phyloP scores from a whole-genome alignment of 2,329 filamentous ascomycete species.

The Tolypocladium ophioglossoides region DNA sequence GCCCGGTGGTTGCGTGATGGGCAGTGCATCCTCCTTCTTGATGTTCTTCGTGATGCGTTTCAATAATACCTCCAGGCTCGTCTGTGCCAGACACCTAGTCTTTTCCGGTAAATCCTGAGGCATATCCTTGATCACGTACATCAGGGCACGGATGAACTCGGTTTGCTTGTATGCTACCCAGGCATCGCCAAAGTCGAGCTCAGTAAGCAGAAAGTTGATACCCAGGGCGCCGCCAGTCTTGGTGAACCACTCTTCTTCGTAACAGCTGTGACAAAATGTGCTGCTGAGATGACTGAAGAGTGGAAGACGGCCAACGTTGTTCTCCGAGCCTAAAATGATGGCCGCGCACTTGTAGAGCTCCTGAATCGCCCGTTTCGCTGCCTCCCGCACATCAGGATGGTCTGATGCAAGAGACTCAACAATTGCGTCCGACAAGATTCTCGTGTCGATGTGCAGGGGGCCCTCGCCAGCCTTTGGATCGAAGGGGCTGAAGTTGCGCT shows the following conservation, averaged over 20 bases:
- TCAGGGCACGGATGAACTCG: slow-evolving; percentile 81
- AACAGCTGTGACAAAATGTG: slow-evolving; percentile 87
- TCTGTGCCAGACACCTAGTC: slow-evolving; percentile 72
- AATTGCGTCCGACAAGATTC: slow-evolving; percentile 78
- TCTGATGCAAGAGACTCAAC: slow-evolving; percentile 87
- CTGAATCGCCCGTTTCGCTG: slow-evolving; percentile 67
- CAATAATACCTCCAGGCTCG: slow-evolving; percentile 71
- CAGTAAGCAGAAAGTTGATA: slow-evolving; percentile 78
- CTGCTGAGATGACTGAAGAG: slow-evolving; percentile 79
- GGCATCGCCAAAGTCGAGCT: slow-evolving; percentile 69
- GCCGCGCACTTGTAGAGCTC: slow-evolving; percentile 67
- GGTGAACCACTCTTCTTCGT: slow-evolving; percentile 97
- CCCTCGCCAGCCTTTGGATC: slow-evolving; percentile 82
- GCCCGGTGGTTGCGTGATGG: slow-evolving; percentile 25
- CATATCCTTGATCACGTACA: slow-evolving; percentile 98
- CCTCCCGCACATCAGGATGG: slow-evolving; percentile 65
- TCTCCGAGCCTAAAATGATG: slow-evolving; percentile 67
- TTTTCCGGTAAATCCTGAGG: slow-evolving; percentile 86
- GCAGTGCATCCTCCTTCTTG: slow-evolving; percentile 60
- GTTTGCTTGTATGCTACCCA: slow-evolving; percentile 79
- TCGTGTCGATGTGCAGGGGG: slow-evolving; percentile 74
- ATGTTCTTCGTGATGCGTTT: slow-evolving; percentile 67
- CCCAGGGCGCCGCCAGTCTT: slow-evolving; percentile 89
- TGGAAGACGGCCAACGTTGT: slow-evolving; percentile 61
- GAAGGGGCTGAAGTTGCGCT: slow-evolving; percentile 68